Evolutionary conservation across 176 grass and related monocot species (phyloP).

Genomic region (bread wheat (Triticum aestivum)): IWGSC_CS_RefSeq_v2.1 NC_057802.1:555007446-555007945

Average conservation of each 20-base stretch:
- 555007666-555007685: conserved; percentile 32
- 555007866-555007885: conserved; percentile 61
- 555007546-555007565: conserved; percentile 14
- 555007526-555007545: conserved; percentile 29
- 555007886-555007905: conserved; percentile 58
- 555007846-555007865: conserved; percentile 12
- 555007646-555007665: conserved; percentile 30
- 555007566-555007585: background rate
- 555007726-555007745: conserved; percentile 55
- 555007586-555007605: conserved; percentile 20
- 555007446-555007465: conserved; percentile 26
- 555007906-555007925: conserved; percentile 8
- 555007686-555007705: conserved; percentile 25
- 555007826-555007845: conserved; percentile 29
- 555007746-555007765: background rate
- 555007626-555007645: conserved; percentile 36
- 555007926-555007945: conserved; percentile 45
- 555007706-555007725: conserved; percentile 29
- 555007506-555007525: conserved; percentile 38
- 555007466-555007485: background rate
- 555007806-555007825: conserved; percentile 46
- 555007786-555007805: conserved; percentile 41
- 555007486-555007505: background rate
- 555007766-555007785: conserved; percentile 18
- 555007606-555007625: conserved; percentile 67